Evolutionary conservation across 1,284 basidiomycete species (phyloP), one percentile per base, ranked within the genome.

Genomic region (Cutaneotrichosporon sp.): DNA sequence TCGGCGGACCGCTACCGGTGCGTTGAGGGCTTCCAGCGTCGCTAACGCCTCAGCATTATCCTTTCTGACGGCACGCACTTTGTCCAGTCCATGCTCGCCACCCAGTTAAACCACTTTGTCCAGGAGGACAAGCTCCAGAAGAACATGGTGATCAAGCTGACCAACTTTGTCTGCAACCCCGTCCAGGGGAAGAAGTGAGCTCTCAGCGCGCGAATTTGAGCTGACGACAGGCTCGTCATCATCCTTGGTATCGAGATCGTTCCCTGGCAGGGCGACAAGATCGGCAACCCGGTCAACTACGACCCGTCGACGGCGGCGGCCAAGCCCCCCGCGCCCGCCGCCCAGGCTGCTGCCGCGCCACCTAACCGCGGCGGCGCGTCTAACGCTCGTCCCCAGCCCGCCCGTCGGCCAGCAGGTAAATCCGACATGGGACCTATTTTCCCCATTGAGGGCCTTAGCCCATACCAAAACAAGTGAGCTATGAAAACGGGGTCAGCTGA

Each of bases 361-460:
- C 33, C 58, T 8, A 33, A 36, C 44, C 45, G 51, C 62, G 46
- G 58, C 63, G 47, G 40, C 64, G 39, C 58, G 62, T 33, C 60
- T 67, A 37, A 55, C 68, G 55, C 56, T 67, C 30, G 59, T 65
- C 42, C 39, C 39, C 41, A 40, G 64, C 70, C n/a, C 12, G 23
- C 37, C 14, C 47, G 52, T 21, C 69, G 62, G 42, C 42, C 52
- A 22, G 57, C 50, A 26, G 53, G 58, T 23, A 52, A 58, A 46
- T 61, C 49, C 38, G 74, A 65, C 52, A 66, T 55, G 65, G 75
- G 69, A 58, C 83, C 79, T 61, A 80, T 84, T 54, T 88, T 83
- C 73, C 93, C 93, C 4, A 98, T 98, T 64, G 93, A 97, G 68
- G 88, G 87, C 5, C 81, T 98, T 46, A 94, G 88, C 65, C 96